phyloP scores from a whole-genome alignment of 768 basidiomycete species.

The Naganishia randhawae region DNA sequence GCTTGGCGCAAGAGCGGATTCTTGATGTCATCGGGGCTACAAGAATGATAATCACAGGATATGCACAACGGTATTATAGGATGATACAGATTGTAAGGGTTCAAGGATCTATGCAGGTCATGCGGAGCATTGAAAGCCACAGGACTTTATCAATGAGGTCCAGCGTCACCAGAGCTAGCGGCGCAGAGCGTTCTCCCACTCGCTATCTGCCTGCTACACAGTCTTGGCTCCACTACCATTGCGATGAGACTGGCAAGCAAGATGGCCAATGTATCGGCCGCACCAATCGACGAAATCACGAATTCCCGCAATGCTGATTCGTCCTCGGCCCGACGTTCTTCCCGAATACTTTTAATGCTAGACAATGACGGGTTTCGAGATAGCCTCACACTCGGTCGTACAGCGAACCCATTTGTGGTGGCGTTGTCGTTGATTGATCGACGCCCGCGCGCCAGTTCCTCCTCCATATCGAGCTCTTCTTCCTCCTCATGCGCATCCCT shows the following conservation, averaged over 20 bases:
- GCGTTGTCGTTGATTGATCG: neutral
- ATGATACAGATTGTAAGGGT: neutral
- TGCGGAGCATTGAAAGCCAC: neutral
- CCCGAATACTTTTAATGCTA: slow-evolving; percentile 21
- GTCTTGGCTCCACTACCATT: slow-evolving; percentile 24
- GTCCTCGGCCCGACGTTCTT: slow-evolving; percentile 26
- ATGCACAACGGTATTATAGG: slow-evolving; percentile 1
- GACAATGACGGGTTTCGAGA: slow-evolving; percentile 23
- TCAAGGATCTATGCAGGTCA: neutral
- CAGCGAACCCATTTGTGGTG: neutral
- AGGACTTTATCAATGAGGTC: neutral
- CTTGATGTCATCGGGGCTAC: slow-evolving; percentile 25
- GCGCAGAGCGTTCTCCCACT: slow-evolving; percentile 15
- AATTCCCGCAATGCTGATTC: slow-evolving; percentile 23
- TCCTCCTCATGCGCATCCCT: slow-evolving; percentile 25
- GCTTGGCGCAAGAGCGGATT: slow-evolving; percentile 54
- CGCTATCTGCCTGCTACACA: slow-evolving; percentile 19
- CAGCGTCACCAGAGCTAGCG: slow-evolving; percentile 4
- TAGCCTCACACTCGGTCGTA: slow-evolving; percentile 14
- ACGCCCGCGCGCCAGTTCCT: slow-evolving; percentile 24
- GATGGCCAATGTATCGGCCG: slow-evolving; percentile 26
- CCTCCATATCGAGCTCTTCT: slow-evolving; percentile 24
- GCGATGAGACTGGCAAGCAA: slow-evolving; percentile 21
- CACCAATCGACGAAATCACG: slow-evolving; percentile 26
- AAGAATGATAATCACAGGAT: neutral